phyloP scores from a whole-genome alignment of 257 asterid species.

The Capsicum pubescens region DNA sequence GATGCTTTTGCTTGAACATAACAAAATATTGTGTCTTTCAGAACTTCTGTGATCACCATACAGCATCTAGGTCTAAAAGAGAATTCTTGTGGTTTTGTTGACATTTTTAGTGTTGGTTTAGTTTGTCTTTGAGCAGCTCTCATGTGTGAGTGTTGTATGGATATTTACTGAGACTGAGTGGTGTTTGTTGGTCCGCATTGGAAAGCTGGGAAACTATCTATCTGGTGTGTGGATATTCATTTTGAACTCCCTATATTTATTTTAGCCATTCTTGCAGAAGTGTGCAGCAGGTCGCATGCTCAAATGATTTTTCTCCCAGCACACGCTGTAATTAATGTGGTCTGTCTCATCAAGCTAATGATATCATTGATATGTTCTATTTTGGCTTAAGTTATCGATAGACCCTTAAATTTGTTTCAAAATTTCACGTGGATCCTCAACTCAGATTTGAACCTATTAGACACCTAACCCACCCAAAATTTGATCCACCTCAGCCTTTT shows the following conservation, averaged over 20 bases:
- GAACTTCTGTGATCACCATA: not conserved
- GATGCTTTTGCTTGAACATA: not conserved
- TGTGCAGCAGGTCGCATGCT: not conserved
- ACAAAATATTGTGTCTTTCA: not conserved
- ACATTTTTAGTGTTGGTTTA: not conserved
- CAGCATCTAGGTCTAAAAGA: not conserved
- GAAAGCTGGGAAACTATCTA: not conserved
- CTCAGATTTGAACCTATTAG: too few species aligned
- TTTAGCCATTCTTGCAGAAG: not conserved
- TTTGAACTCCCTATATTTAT: not conserved
- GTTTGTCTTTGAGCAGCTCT: not conserved
- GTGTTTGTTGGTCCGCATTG: not conserved
- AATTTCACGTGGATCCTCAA: too few species aligned
- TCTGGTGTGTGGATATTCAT: not conserved
- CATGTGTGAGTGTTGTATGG: not conserved
- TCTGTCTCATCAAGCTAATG: too few species aligned
- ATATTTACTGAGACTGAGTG: not conserved
- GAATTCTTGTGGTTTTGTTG: not conserved
- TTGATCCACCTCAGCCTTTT: too few species aligned
- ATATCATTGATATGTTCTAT: too few species aligned
- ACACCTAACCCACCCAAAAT: too few species aligned
- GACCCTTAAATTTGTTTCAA: too few species aligned
- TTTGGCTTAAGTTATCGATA: too few species aligned
- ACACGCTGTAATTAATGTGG: not conserved
- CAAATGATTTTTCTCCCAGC: not conserved